These are phyloP conservation scores for Saprolegnia parasitica DNA, from an alignment of 352 stramenopile species.

Conservation along the genomic window DNA sequence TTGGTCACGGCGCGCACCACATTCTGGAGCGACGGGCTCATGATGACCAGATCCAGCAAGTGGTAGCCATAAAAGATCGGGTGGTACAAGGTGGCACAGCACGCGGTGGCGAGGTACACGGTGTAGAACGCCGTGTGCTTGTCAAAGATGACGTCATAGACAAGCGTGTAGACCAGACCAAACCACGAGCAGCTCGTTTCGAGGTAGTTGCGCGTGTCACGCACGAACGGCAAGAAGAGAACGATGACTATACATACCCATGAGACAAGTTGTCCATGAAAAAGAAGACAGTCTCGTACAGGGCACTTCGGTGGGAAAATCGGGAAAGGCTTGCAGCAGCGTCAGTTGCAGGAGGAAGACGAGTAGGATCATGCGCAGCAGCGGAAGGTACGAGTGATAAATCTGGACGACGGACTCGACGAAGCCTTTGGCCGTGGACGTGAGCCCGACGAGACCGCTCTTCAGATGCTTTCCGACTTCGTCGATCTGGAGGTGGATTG, in stretches of 20 bases:
- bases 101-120: conserved; percentile 26
- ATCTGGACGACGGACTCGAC: neutral
- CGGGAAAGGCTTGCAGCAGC: conserved; percentile 27
- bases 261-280: neutral
- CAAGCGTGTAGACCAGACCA: conserved; percentile 24
- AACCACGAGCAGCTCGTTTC: conserved; percentile 14
- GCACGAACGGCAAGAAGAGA: conserved; percentile 23
- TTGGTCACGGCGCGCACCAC: conserved; percentile 32
- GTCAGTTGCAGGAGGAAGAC: conserved; percentile 26
- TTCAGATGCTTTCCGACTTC: conserved; percentile 15
- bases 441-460: neutral
- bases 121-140: conserved; percentile 28
- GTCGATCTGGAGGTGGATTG: conserved; percentile 14
- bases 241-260: conserved; percentile 1
- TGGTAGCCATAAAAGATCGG: conserved; percentile 31
- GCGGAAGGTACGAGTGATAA: conserved; percentile 18
- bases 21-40: conserved; percentile 33
- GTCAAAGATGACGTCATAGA: conserved; percentile 29
- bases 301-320: conserved; percentile 16
- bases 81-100: conserved; percentile 16
- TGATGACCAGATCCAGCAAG: conserved; percentile 34
- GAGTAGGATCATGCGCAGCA: conserved; percentile 24
- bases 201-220: conserved; percentile 26
- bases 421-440: conserved; percentile 9
- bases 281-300: conserved; percentile 8